These are phyloP conservation scores for Phytophthora palmivora DNA, from an alignment of 352 stramenopile species.

Conservation along the genomic window DNA sequence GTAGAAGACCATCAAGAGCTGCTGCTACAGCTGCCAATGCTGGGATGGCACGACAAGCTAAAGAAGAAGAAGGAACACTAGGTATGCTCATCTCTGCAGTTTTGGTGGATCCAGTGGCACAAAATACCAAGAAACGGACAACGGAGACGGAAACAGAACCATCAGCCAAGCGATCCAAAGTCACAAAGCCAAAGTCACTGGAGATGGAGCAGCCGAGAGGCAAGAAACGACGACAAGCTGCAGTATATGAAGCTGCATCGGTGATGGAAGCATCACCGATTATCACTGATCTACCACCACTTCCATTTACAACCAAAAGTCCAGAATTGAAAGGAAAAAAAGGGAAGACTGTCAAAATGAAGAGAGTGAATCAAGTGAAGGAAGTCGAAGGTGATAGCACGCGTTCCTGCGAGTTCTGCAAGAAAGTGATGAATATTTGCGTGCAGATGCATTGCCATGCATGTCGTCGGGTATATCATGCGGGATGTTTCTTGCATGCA, in stretches of 20 bases:
- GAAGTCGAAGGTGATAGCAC: slow-evolving; percentile 1
- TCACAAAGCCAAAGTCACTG: slow-evolving; percentile 8
- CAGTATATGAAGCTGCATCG: slow-evolving; percentile 10
- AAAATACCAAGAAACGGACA: slow-evolving; percentile 25
- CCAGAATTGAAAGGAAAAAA: slow-evolving; percentile 8
- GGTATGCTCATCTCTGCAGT: slow-evolving; percentile 11
- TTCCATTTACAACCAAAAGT: slow-evolving; percentile 39
- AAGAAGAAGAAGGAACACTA: slow-evolving; percentile 15
- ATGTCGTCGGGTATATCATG: slow-evolving; percentile 55
- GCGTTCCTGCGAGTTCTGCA: slow-evolving; percentile 58
- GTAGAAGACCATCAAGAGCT: slow-evolving; percentile 22
- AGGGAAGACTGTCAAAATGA: too few relatives aligned
- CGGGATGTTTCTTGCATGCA: slow-evolving; percentile 44
- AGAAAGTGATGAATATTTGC: slow-evolving; percentile 39
- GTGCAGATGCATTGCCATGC: slow-evolving; percentile 45
- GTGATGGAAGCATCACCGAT: slow-evolving; percentile 26
- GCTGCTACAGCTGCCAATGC: slow-evolving; percentile 24
- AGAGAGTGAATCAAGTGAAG: slow-evolving; percentile 16
- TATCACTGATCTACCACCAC: slow-evolving; percentile 39
- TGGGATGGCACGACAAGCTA: slow-evolving; percentile 20
- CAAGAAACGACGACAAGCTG: slow-evolving; percentile 36
- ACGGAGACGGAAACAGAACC: background rate
- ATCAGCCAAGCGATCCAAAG: slow-evolving; percentile 10
- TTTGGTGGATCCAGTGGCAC: background rate
- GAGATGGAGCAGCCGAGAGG: slow-evolving; percentile 6